A percentile compares a stretch with the other conserved stretches of the same genome.
Evolutionary conservation across 2,329 filamentous ascomycete species (phyloP).

Genomic region (Samsoniella hepiali): DNA sequence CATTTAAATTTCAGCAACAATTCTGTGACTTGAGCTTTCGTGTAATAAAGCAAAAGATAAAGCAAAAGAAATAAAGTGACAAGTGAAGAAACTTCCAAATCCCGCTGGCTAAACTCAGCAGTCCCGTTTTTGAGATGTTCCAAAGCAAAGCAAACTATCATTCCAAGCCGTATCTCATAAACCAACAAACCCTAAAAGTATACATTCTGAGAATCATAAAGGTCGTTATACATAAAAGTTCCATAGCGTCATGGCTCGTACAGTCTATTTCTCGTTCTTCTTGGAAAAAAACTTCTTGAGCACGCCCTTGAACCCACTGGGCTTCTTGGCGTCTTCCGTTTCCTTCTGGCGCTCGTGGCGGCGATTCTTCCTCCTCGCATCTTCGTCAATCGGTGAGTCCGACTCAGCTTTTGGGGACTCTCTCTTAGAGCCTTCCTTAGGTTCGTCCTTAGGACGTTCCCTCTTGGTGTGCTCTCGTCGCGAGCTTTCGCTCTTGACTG

Average conservation of each 20-base stretch:
- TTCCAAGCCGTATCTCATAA: neutral
- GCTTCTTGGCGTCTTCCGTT: slow-evolving; percentile 31
- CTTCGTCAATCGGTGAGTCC: slow-evolving; percentile 8
- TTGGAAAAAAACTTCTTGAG: slow-evolving; percentile 32
- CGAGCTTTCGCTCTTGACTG: slow-evolving; percentile 5
- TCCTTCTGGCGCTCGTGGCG: slow-evolving; percentile 32
- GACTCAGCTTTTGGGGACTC: neutral
- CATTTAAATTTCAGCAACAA: neutral
- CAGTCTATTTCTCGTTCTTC: slow-evolving; percentile 22
- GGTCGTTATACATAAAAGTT: slow-evolving; percentile 13
- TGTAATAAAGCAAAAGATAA: neutral
- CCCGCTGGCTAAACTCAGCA: slow-evolving; percentile 18
- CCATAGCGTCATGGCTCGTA: slow-evolving; percentile 18
- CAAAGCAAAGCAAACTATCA: slow-evolving; percentile 10
- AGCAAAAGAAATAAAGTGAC: neutral
- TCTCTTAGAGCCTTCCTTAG: neutral
- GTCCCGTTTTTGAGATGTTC: slow-evolving; percentile 4
- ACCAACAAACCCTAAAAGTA: slow-evolving; percentile 18
- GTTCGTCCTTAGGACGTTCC: neutral
- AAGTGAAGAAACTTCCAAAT: slow-evolving; percentile 6
- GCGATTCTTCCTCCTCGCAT: slow-evolving; percentile 34
- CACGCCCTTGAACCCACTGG: slow-evolving; percentile 29
- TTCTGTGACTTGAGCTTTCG: neutral
- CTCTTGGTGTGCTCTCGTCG: neutral
- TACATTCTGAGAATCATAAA: slow-evolving; percentile 23